phyloP scores from a whole-genome alignment of 345 rosid genomes.

The Gossypium mustelinum region DNA sequence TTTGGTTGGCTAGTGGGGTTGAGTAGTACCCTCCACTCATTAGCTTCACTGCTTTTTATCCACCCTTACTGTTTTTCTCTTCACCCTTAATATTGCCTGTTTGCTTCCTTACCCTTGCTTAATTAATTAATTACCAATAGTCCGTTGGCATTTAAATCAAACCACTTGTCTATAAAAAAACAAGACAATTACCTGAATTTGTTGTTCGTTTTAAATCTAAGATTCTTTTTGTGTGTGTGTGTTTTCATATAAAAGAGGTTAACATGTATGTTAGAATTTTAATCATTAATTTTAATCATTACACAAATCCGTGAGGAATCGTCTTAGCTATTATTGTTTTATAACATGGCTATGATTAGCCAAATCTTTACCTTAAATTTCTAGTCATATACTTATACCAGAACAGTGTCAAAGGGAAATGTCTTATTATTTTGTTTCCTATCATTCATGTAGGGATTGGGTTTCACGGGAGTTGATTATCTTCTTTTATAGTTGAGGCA shows the following conservation, averaged over 20 bases:
- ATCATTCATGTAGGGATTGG: slow-evolving; percentile 9
- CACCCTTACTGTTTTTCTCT: slow-evolving; percentile 8
- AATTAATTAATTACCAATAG: slow-evolving; percentile 9
- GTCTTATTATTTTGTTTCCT: background rate
- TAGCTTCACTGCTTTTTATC: background rate
- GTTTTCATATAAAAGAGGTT: background rate
- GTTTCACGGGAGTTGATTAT: slow-evolving; percentile 46
- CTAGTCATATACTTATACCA: too few species aligned
- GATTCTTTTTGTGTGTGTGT: too few species aligned
- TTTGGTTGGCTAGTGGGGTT: slow-evolving; percentile 15
- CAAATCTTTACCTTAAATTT: slow-evolving; percentile 1
- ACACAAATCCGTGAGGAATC: slow-evolving; percentile 26
- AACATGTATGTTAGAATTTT: background rate
- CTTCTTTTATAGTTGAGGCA: slow-evolving; percentile 4
- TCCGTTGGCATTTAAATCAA: background rate
- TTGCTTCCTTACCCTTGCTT: background rate
- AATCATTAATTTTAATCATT: slow-evolving; percentile 15
- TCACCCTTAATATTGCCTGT: background rate
- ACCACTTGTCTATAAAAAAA: too few species aligned
- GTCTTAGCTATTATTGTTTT: background rate
- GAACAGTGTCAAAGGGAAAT: background rate
- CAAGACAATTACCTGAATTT: too few species aligned
- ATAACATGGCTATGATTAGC: background rate
- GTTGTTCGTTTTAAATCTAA: too few species aligned
- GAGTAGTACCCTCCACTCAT: slow-evolving; percentile 13